Conservation (phyloP, 2,329 filamentous ascomycete species). For the Fusarium humuli region DNA sequence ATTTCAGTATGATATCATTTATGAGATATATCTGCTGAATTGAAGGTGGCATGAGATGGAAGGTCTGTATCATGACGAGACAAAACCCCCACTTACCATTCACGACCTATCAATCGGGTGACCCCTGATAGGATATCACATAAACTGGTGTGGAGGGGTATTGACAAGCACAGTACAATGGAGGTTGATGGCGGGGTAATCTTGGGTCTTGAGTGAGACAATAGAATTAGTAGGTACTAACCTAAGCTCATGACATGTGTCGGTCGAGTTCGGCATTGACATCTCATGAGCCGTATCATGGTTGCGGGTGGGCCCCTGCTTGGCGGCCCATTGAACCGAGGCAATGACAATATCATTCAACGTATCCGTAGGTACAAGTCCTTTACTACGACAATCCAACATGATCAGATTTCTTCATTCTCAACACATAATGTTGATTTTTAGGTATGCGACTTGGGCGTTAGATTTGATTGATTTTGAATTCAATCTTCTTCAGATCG, state of each 20-base stretch:
- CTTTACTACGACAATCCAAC: background rate
- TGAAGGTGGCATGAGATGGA: constrained; percentile 9
- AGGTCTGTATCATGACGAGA: constrained; percentile 23
- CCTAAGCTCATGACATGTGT: constrained; percentile 16
- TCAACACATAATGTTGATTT: background rate
- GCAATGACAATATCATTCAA: background rate
- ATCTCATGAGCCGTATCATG: constrained; percentile 37
- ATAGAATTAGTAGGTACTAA: background rate
- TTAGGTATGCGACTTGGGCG: background rate
- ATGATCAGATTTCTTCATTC: background rate
- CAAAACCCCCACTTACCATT: background rate
- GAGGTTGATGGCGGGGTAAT: constrained; percentile 23
- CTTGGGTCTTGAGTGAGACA: background rate
- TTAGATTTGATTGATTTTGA: too few species aligned
- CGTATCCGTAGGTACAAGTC: too few species aligned
- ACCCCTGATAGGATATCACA: constrained; percentile 10
- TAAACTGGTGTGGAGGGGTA: constrained; percentile 33
- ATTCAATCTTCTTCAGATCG: background rate
- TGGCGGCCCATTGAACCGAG: constrained; percentile 33
- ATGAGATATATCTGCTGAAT: background rate
- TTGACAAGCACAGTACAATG: constrained; percentile 14
- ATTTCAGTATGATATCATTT: background rate
- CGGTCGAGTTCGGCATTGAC: constrained; percentile 25
- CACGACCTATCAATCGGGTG: constrained; percentile 29
- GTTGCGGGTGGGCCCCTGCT: constrained; percentile 14